Conservation (phyloP, 1,139 yeast species). For the Magnusiomyces ingens region DNA sequence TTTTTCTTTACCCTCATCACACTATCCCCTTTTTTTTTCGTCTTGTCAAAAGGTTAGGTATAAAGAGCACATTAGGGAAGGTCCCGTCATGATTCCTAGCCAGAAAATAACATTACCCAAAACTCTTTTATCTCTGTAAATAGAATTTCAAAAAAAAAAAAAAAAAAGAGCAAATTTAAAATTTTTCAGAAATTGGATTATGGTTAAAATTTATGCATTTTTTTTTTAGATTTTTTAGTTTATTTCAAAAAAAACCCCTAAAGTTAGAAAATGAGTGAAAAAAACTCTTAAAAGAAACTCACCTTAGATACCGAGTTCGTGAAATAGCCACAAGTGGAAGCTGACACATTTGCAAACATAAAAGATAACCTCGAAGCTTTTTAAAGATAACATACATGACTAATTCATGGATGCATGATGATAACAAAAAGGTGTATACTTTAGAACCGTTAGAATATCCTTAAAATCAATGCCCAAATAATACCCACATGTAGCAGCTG, state of each 20-base stretch:
- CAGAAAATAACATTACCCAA: slow-evolving; percentile 83
- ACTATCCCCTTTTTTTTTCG: background rate
- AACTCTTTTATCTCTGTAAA: slow-evolving; percentile 46
- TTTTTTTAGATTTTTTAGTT: too few relatives aligned
- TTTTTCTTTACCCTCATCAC: too few relatives aligned
- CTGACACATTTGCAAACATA: slow-evolving; percentile 78
- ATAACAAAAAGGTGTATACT: slow-evolving; percentile 69
- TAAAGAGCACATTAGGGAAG: slow-evolving; percentile 78
- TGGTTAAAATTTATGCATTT: too few relatives aligned
- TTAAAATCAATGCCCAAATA: background rate
- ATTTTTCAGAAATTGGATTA: too few relatives aligned
- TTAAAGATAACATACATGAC: slow-evolving; percentile 88
- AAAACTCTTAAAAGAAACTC: too few relatives aligned
- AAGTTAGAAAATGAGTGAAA: too few relatives aligned
- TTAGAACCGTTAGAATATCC: slow-evolving; percentile 1
- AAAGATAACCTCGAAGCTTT: slow-evolving; percentile 70
- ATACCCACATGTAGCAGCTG: slow-evolving; percentile 48
- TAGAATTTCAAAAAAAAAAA: slow-evolving; percentile 46
- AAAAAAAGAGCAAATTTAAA: slow-evolving; percentile 32
- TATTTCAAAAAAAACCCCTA: too few relatives aligned
- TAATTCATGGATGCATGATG: slow-evolving; percentile 80
- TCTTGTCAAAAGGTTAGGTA: slow-evolving; percentile 61
- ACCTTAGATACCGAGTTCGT: slow-evolving; percentile 42
- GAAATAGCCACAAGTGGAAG: slow-evolving; percentile 37
- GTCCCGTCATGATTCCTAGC: slow-evolving; percentile 88